Base-by-base conservation (phyloP, 129 eudicot genomes). In the Cynara cardunculus region DNA sequence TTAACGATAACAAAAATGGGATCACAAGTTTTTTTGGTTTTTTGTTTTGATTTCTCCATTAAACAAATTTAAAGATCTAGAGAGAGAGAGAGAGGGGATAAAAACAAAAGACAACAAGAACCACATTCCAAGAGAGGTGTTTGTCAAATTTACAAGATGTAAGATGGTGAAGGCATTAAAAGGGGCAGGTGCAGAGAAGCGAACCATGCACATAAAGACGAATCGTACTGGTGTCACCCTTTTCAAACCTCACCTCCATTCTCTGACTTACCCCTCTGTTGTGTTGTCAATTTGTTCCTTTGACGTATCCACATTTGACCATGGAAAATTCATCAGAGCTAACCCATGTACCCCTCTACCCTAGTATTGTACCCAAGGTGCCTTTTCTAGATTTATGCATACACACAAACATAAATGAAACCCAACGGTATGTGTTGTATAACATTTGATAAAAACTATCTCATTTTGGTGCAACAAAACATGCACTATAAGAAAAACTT, bases 191-290 rank as follows among this genome's bases (percentile, higher is more conserved):
- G 24, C 80, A 77, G 61, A 64, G 72, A 77, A 64, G 8, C 25
- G 72, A 76, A 76, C 61, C 73, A 77, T 64, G 35, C 80, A 77
- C 80, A 77, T 62, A 77, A 77, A 77, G 80, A 77, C 80, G 80
- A 77, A 77, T 34, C 8, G 80, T 64, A 64, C 80, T n/a, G 64
- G 53, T 32, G 25, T 59, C 27, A 22, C 27, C 26, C 69, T 21
- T 64, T 64, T 24, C 27, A 64, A 64, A 64, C 69, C 26, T 56
- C 13, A 64, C 69, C 69, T 64, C 69, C 69, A 64, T 62, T 62
- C 68, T 21, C 22, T 53, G 64, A 16, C 64, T 53, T 8, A 18
- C 64, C 24, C 22, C 19, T 11, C 53, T 41, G 10, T 56, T 56
- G 65, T 56, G 24, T 56, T 56, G 65, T 56, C 65, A 56, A n/a